Percentiles rank a stretch among this genome's conserved stretches.
Conservation (phyloP, 306 rosid species). For the Cajanus cajan region DNA sequence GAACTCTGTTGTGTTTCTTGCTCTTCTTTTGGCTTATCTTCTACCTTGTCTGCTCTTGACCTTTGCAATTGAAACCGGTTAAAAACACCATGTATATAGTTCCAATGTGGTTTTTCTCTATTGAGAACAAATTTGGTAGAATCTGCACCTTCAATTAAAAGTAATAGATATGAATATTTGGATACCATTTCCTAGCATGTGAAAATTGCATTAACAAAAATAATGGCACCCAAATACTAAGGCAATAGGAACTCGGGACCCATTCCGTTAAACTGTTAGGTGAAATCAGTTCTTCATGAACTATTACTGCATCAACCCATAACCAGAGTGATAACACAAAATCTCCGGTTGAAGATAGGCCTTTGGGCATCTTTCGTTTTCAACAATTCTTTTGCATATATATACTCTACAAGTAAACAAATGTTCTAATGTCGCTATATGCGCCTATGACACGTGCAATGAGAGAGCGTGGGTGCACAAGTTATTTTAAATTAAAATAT, state of each 20-base stretch:
- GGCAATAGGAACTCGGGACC: not conserved
- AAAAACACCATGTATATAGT: slow-evolving; percentile 43
- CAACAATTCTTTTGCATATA: not conserved
- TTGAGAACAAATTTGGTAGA: slow-evolving; percentile 34
- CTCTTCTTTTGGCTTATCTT: slow-evolving; percentile 35
- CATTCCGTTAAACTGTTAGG: slow-evolving; percentile 14
- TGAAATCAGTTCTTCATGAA: slow-evolving; percentile 15
- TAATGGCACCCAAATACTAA: not conserved
- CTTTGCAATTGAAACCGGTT: slow-evolving; percentile 53
- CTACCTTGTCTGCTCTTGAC: slow-evolving; percentile 51
- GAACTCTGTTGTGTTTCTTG: slow-evolving; percentile 38
- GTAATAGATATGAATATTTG: not conserved
- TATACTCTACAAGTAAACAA: not conserved
- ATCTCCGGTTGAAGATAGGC: slow-evolving; percentile 4
- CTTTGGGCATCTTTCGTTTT: not conserved
- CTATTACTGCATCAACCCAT: not conserved
- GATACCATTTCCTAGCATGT: slow-evolving; percentile 3
- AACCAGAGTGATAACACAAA: slow-evolving; percentile 10
- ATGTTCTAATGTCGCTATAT: not conserved
- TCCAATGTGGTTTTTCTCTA: slow-evolving; percentile 46
- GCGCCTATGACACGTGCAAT: not conserved
- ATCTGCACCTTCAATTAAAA: slow-evolving; percentile 38
- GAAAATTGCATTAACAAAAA: slow-evolving; percentile 7
- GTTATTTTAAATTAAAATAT: not conserved
- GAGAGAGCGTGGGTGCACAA: not conserved